Evolutionary conservation across 169 alveolate genomes (phyloP).

Genomic region (Plasmodium adleri): DNA sequence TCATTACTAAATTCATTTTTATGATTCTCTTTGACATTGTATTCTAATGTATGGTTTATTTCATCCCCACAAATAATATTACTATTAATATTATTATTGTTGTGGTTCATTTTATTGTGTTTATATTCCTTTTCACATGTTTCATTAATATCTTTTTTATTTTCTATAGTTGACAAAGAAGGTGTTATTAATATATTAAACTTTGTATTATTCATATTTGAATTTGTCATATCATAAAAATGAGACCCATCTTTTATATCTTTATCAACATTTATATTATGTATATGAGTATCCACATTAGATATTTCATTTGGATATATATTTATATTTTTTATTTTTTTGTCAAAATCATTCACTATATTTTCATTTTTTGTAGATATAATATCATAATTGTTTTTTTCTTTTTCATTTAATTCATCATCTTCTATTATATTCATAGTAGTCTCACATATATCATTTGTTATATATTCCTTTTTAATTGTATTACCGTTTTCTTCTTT

Average conservation of each 20-base stretch:
- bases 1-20: background rate
- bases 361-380: background rate
- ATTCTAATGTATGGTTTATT: background rate
- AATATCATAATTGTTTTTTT: background rate
- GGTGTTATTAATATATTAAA: slow-evolving; percentile 59
- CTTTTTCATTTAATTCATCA: background rate
- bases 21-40: background rate
- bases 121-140: background rate
- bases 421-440: background rate
- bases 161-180: slow-evolving; percentile 30
- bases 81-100: background rate
- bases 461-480: background rate
- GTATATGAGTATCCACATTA: background rate
- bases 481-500: background rate
- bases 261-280: background rate
- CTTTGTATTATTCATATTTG: slow-evolving; percentile 11
- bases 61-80: too few species aligned
- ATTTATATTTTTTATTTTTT: background rate
- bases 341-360: background rate
- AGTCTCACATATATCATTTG: background rate
- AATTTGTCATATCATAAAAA: background rate
- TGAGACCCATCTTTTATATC: background rate
- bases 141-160: background rate
- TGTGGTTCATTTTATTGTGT: background rate
- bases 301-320: background rate